Conservation (phyloP, 2,329 filamentous ascomycete species). For the Venturia nashicola region DNA sequence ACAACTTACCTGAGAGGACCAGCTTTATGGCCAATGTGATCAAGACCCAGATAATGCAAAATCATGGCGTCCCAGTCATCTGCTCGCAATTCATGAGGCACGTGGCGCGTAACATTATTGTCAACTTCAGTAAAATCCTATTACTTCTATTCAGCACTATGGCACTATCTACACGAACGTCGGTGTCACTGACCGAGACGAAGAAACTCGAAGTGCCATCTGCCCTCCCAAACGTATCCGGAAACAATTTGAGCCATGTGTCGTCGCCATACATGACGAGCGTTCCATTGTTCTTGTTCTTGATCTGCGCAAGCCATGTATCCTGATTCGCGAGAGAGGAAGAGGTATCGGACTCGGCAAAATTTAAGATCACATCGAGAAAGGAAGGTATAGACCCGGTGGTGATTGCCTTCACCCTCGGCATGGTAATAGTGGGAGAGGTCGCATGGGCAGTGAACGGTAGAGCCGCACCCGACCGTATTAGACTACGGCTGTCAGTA, state of each 20-base stretch:
- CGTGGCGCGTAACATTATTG: slow-evolving; percentile 88
- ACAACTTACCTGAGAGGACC: slow-evolving; percentile 44
- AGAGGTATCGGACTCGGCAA: slow-evolving; percentile 85
- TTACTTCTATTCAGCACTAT: slow-evolving; percentile 15
- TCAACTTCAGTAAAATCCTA: slow-evolving; percentile 97
- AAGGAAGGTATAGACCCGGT: slow-evolving; percentile 98
- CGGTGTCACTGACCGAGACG: slow-evolving; percentile 60
- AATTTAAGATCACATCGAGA: slow-evolving; percentile 89
- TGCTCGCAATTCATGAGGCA: slow-evolving; percentile 60
- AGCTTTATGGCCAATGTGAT: slow-evolving; percentile 95
- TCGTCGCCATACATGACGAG: slow-evolving; percentile 95
- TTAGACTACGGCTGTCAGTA: slow-evolving; percentile 46
- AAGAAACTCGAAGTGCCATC: slow-evolving; percentile 98
- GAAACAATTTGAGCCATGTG: slow-evolving; percentile 96
- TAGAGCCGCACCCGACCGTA: slow-evolving; percentile 68
- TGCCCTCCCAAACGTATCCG: slow-evolving; percentile 68
- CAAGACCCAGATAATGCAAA: slow-evolving; percentile 87
- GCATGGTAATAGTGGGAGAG: slow-evolving; percentile 98
- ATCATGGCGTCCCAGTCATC: slow-evolving; percentile 89
- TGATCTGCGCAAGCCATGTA: slow-evolving; percentile 92
- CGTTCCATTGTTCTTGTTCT: slow-evolving; percentile 40
- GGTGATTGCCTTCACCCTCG: slow-evolving; percentile 90
- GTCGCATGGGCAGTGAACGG: slow-evolving; percentile 93
- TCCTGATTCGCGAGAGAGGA: slow-evolving; percentile 83
- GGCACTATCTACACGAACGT: slow-evolving; percentile 20